phyloP scores from a whole-genome alignment of 768 basidiomycete genomes.

The Mycena venus region DNA sequence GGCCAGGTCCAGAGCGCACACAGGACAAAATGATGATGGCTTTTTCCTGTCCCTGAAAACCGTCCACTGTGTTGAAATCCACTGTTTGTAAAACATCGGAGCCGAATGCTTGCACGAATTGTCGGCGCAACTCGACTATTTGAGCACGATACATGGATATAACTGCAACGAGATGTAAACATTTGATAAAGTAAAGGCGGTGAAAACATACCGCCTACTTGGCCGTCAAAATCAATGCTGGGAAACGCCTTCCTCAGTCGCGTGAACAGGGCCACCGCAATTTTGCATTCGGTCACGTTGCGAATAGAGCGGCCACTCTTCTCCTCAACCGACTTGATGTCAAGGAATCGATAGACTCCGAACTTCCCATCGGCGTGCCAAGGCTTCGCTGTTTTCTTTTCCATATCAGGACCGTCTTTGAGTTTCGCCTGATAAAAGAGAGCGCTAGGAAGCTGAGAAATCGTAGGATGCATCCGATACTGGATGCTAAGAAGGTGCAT shows the following conservation, averaged over 20 bases:
- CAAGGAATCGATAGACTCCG: conserved; percentile 91
- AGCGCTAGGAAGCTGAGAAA: conserved; percentile 89
- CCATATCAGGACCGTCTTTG: conserved; percentile 92
- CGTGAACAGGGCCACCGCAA: conserved; percentile 83
- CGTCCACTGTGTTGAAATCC: conserved; percentile 98
- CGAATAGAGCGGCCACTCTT: conserved; percentile 76
- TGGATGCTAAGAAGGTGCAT: conserved; percentile 97
- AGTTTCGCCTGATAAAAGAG: conserved; percentile 89
- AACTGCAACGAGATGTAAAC: conserved; percentile 51
- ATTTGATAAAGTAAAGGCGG: conserved; percentile 58
- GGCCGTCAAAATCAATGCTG: conserved; percentile 56
- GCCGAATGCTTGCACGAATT: conserved; percentile 82
- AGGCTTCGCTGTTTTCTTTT: conserved; percentile 78
- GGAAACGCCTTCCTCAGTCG: conserved; percentile 76
- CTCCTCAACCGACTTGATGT: conserved; percentile 83
- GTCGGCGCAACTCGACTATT: conserved; percentile 76
- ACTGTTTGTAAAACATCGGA: conserved; percentile 75
- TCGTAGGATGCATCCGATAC: conserved; percentile 99
- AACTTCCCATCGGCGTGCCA: conserved; percentile 89
- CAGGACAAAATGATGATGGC: conserved; percentile 98
- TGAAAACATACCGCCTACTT: conserved; percentile 50
- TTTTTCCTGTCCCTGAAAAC: conserved; percentile 99
- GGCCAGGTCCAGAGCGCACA: conserved; percentile 91
- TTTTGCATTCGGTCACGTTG: conserved; percentile 80
- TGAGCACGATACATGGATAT: conserved; percentile 98